Evolutionary conservation across 805 yeast species (phyloP).

Genomic region (Yarrowia porcina): DNA sequence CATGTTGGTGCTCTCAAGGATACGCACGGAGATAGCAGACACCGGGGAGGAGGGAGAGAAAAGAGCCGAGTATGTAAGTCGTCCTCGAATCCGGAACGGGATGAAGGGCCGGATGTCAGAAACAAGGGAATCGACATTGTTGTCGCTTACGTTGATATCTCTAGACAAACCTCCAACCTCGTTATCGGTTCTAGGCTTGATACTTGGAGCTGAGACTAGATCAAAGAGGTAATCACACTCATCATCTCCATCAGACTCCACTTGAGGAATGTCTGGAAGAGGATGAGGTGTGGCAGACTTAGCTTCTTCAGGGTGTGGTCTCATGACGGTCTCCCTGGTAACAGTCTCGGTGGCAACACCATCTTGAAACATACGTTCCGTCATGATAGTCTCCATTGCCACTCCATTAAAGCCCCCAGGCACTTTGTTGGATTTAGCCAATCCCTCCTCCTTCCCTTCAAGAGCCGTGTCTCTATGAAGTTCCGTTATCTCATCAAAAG

Average conservation of each 20-base stretch:
- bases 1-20: slow-evolving; percentile 9
- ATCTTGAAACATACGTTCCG: slow-evolving; percentile 10
- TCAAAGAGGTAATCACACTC: slow-evolving; percentile 10
- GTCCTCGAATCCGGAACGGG: background rate
- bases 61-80: slow-evolving; percentile 9
- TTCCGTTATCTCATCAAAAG: background rate
- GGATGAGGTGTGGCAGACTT: background rate
- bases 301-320: background rate
- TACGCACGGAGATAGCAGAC: slow-evolving; percentile 4
- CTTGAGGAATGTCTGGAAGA: background rate
- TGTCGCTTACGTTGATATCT: background rate
- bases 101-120: slow-evolving; percentile 5
- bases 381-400: background rate
- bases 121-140: background rate
- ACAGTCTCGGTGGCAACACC: slow-evolving; percentile 2
- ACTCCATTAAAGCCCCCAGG: background rate
- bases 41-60: background rate
- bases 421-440: background rate
- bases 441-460: background rate
- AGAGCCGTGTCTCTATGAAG: background rate
- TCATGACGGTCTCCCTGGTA: background rate
- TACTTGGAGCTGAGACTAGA: background rate
- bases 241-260: background rate
- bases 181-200: background rate
- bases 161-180: background rate